Percentiles rank a stretch among this genome's conserved stretches.
Conservation (phyloP, 805 yeast species). For the Metschnikowia corniflorae region DNA sequence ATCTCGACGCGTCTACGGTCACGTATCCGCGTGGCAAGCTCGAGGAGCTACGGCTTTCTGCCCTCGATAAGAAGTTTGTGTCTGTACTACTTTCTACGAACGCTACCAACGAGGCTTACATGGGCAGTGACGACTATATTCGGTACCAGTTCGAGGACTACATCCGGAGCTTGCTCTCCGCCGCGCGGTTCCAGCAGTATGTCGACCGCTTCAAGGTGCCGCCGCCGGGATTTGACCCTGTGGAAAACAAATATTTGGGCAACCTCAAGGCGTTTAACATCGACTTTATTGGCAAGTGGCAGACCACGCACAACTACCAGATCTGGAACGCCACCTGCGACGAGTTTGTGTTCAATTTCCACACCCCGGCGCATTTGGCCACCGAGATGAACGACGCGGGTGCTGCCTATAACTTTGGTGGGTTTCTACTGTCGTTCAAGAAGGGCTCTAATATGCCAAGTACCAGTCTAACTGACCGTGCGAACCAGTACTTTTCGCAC, state of each 20-base stretch:
- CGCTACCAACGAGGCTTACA: conserved; percentile 28
- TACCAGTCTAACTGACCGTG: conserved; percentile 10
- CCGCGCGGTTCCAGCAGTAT: conserved; percentile 67
- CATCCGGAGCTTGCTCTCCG: conserved; percentile 67
- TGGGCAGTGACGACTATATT: conserved; percentile 73
- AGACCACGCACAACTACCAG: conserved; percentile 30
- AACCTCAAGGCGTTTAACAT: conserved; percentile 28
- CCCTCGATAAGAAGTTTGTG: conserved; percentile 71
- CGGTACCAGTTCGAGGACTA: conserved; percentile 90
- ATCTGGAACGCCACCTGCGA: conserved; percentile 42
- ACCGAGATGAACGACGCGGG: conserved; percentile 16
- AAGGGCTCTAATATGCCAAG: conserved; percentile 7
- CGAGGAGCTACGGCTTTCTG: conserved; percentile 31
- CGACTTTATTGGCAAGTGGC: conserved; percentile 35
- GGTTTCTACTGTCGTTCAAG: conserved; percentile 15
- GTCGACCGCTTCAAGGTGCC: conserved; percentile 32
- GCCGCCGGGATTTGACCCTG: conserved; percentile 40
- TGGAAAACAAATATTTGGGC: conserved; percentile 22
- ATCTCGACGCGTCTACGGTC: conserved; percentile 56
- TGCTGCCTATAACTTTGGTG: conserved; percentile 14
- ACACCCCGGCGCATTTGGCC: conserved; percentile 38
- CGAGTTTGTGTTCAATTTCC: conserved; percentile 43
- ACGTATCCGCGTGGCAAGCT: conserved; percentile 39
- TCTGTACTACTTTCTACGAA: conserved; percentile 48
- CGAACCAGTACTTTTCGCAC: conserved; percentile 14